phyloP scores from a whole-genome alignment of 768 basidiomycete genomes.

The Suillus variegatus region DNA sequence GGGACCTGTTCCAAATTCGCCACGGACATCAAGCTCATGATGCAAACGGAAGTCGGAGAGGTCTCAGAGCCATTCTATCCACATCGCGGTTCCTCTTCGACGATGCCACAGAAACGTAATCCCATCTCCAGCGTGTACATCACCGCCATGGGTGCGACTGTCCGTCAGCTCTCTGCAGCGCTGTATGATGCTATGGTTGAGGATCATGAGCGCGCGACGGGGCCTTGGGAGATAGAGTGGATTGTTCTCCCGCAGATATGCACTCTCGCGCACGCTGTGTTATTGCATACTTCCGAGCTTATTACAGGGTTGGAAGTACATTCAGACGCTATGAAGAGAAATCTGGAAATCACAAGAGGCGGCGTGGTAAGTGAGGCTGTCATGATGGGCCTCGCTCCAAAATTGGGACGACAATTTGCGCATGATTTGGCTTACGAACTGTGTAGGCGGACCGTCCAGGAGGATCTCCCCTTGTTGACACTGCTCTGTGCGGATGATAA shows the following conservation, averaged over 20 bases:
- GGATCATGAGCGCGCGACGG: constrained; percentile 49
- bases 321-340: constrained; percentile 40
- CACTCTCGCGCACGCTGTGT: constrained; percentile 41
- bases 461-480: constrained; percentile 34
- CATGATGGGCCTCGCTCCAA: constrained; percentile 47
- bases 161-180: constrained; percentile 40
- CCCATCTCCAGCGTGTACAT: constrained; percentile 47
- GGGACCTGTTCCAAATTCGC: constrained; percentile 49
- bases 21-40: constrained; percentile 45
- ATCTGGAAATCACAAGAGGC: constrained; percentile 41
- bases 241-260: constrained; percentile 46
- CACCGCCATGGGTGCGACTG: constrained; percentile 42
- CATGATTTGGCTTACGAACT: constrained; percentile 47
- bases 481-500: constrained; percentile 31
- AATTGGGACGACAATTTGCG: constrained; percentile 44
- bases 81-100: constrained; percentile 48
- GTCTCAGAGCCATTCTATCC: constrained; percentile 45
- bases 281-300: constrained; percentile 38
- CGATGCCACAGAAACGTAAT: constrained; percentile 55
- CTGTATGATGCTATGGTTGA: constrained; percentile 50
- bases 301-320: constrained; percentile 43
- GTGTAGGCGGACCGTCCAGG: constrained; percentile 32
- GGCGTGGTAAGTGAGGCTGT: constrained; percentile 46
- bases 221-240: constrained; percentile 55
- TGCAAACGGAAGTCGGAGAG: constrained; percentile 49